phyloP scores from a whole-genome alignment of 345 rosid species.

The Salix udensis region DNA sequence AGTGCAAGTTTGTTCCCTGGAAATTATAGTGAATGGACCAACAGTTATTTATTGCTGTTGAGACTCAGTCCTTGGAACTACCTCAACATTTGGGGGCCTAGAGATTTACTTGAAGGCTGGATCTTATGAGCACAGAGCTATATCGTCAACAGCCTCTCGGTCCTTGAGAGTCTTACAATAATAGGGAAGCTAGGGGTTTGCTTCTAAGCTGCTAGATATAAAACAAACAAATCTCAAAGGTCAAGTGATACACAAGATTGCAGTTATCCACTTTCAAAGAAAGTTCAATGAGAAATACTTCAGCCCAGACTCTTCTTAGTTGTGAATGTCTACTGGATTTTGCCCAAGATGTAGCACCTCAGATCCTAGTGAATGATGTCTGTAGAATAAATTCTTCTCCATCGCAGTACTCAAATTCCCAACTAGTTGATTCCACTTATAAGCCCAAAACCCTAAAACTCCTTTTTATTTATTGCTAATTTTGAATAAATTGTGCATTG shows the following conservation, averaged over 20 bases:
- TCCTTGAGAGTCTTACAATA: neutral
- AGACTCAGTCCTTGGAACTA: neutral
- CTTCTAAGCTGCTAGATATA: neutral
- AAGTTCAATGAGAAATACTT: neutral
- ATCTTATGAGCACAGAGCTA: neutral
- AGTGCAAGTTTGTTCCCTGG: neutral
- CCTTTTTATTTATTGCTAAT: neutral
- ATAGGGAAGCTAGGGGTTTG: neutral
- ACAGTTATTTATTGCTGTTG: neutral
- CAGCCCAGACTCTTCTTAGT: neutral
- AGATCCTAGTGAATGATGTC: constrained; percentile 1
- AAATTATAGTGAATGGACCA: neutral
- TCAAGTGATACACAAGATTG: neutral
- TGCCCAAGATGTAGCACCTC: neutral
- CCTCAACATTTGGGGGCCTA: neutral
- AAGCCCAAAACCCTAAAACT: neutral
- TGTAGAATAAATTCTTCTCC: neutral
- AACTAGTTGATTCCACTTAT: neutral
- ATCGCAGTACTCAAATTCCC: neutral
- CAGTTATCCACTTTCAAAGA: neutral
- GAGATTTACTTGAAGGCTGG: neutral
- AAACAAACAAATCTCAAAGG: neutral
- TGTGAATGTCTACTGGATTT: neutral
- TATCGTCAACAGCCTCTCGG: neutral
- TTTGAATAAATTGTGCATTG: neutral